Base-by-base conservation (phyloP, 805 yeast species). In the Nakazawaea molendinolei region DNA sequence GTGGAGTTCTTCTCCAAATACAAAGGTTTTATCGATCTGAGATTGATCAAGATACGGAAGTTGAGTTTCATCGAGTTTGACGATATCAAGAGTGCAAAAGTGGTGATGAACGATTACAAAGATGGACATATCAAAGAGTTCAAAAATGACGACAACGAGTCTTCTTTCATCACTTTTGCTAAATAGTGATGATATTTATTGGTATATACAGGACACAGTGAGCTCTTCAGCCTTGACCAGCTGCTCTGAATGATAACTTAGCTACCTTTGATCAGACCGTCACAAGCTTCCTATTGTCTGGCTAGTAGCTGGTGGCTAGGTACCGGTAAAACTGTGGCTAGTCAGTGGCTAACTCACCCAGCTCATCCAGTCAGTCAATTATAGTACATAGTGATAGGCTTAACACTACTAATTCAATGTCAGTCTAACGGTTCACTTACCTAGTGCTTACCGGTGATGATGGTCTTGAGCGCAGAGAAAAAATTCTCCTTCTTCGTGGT, bases 31-130 rank as follows among this genome's bases (percentile, higher is more conserved):
- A 57, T 72, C 9, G 84, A 79, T 44, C 62, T 79, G 2, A 72
- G 94, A 36, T 58, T 76, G 24, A 86, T 90, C 19, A 65, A 70
- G 2, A 72, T 78, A 5, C 68, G 86, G 29, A 72, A 72, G 25
- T 71, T 90, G 31, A 94, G 92, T 8, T 82, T 90, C 55, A 69
- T 90, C 3, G 97, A 90, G 48, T 90, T 79, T 52, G 75, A 70
- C 17, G 60, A 63, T 5, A 80, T 75, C 16, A 49, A 55, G 2
- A 56, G 63, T 26, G 80, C 95, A 2, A 19, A 42, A 3, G 37
- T 40, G 5, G 53, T 61, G 33, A 30, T 51, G 13, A 40, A 45
- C 3, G 34, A 29, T 12, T 38, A 55, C n/a, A 53, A 58, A 4
- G 27, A 30, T 19, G 41, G 41, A 15, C n/a, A 23, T 17, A 21